Base-by-base conservation (phyloP, 306 rosid genomes). In the Prunus fruticosa region DNA sequence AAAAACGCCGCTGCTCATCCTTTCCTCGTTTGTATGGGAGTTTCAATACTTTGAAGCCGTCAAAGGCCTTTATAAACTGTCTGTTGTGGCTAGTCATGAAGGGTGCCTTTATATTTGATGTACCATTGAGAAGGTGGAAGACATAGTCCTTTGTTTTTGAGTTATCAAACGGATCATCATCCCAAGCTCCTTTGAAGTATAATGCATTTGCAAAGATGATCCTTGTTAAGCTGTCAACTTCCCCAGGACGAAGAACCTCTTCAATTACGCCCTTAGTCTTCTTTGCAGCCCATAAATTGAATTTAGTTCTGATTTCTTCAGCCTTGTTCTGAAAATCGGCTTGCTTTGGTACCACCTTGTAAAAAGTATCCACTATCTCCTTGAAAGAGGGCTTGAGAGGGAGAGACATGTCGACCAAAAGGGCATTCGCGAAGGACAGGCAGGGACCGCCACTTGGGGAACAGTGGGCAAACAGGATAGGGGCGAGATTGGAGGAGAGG, bases 201-300 rank as follows among this genome's bases (percentile, higher is more conserved):
- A 25, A 25, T 25, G 27, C 27, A 25, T 25, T 25, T 25, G 27
- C 27, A 43, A 75, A 63, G 56, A 69, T 47, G 2, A 75, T 41
- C 60, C 2, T 49, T 2, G 77, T 75, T 0, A 19, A 7, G 10
- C 4, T 12, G 11, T n/a, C 0, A 15, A 75, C 11, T 7, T 51
- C 9, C 0, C 43, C 34, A 0, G 6, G 3, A 9, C 57, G 57
- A 62, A 83, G 57, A 67, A 76, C 15, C 3, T 71, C 15, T 18
- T 13, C 71, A 45, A 71, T 66, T 0, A 66, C 25, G 5, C 79
- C 86, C 6, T 32, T 79, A 16, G 79, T 75, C 38, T 67, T 78
- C 49, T 65, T 79, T 49, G 65, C 38, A 8, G 52, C 68, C 86
- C 83, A 71, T n/a, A 67, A 32, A 25, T 79, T 79, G 57, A 25